These are phyloP conservation scores for Lactarius deliciosus DNA, from an alignment of 768 basidiomycete species.

Conservation along the genomic window DNA sequence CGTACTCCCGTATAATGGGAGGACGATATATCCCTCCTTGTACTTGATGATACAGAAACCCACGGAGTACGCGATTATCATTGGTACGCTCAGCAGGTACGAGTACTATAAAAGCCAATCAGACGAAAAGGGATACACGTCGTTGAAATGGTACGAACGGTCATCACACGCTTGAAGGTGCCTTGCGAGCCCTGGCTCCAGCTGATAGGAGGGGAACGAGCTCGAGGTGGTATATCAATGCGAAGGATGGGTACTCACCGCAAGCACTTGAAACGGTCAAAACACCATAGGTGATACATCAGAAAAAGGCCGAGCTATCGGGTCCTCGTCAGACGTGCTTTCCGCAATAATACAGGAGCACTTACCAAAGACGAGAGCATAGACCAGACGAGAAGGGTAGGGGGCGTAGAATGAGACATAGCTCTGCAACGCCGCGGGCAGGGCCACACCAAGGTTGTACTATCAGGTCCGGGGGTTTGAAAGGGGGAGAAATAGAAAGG, in stretches of 20 bases:
- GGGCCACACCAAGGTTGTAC: background rate
- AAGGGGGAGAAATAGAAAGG: background rate
- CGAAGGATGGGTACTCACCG: constrained; percentile 42
- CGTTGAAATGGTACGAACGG: constrained; percentile 45
- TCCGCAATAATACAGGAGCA: constrained; percentile 10
- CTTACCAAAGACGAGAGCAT: constrained; percentile 52
- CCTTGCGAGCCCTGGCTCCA: constrained; percentile 71
- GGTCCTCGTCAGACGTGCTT: background rate
- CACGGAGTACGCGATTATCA: constrained; percentile 56
- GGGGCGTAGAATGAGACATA: constrained; percentile 20
- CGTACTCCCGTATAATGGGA: constrained; percentile 50
- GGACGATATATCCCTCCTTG: constrained; percentile 54
- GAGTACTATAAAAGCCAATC: constrained; percentile 52
- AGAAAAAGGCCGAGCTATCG: constrained; percentile 60
- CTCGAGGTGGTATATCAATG: background rate
- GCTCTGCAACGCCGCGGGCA: background rate
- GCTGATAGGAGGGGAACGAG: constrained; percentile 37
- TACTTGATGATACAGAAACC: constrained; percentile 77
- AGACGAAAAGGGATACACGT: background rate
- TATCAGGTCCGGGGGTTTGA: too few relatives aligned
- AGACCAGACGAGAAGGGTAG: constrained; percentile 58
- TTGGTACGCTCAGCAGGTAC: constrained; percentile 63
- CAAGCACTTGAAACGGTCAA: constrained; percentile 74
- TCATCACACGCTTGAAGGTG: constrained; percentile 84
- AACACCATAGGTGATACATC: constrained; percentile 74